A percentile compares a stretch with the other conserved stretches of the same genome.
Conservation (phyloP, 2,329 filamentous ascomycete species). For the Penicillium sp. region DNA sequence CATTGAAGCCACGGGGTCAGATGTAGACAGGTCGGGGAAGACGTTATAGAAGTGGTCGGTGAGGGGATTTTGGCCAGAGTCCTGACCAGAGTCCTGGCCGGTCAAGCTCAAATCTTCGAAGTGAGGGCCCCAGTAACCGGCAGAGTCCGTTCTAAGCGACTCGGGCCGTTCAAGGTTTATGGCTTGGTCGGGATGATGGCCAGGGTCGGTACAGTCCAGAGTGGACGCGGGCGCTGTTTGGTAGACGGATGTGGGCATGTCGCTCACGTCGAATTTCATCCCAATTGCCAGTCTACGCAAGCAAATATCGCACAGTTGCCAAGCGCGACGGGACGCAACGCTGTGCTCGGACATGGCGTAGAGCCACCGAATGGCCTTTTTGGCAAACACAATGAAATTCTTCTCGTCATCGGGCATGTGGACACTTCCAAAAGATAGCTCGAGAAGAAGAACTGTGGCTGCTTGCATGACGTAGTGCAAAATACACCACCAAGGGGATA, state of each 20-base stretch:
- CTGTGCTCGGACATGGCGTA: constrained; percentile 41
- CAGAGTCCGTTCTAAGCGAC: neutral
- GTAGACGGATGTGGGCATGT: constrained; percentile 31
- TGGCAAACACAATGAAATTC: constrained; percentile 35
- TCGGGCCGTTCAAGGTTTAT: neutral
- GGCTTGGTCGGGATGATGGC: neutral
- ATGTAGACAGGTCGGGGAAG: constrained; percentile 1
- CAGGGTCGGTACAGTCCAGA: neutral
- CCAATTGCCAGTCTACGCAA: constrained; percentile 35
- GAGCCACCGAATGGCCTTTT: constrained; percentile 46
- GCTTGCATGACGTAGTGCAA: constrained; percentile 48
- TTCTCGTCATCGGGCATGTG: constrained; percentile 43
- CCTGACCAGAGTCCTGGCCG: no score
- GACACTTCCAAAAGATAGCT: constrained; percentile 45
- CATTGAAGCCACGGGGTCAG: constrained; percentile 12
- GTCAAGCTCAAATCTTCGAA: constrained; percentile 8
- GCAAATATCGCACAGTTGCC: constrained; percentile 41
- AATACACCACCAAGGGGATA: constrained; percentile 47
- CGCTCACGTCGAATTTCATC: constrained; percentile 36
- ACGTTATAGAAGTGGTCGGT: constrained; percentile 1
- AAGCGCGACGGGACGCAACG: constrained; percentile 41
- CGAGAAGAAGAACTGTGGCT: constrained; percentile 45
- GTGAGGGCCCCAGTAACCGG: constrained; percentile 12
- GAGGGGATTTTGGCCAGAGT: neutral
- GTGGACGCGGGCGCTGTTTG: constrained; percentile 13